Evolutionary conservation across 805 yeast species (phyloP).

Genomic region (Wickerhamomyces queroliae): DNA sequence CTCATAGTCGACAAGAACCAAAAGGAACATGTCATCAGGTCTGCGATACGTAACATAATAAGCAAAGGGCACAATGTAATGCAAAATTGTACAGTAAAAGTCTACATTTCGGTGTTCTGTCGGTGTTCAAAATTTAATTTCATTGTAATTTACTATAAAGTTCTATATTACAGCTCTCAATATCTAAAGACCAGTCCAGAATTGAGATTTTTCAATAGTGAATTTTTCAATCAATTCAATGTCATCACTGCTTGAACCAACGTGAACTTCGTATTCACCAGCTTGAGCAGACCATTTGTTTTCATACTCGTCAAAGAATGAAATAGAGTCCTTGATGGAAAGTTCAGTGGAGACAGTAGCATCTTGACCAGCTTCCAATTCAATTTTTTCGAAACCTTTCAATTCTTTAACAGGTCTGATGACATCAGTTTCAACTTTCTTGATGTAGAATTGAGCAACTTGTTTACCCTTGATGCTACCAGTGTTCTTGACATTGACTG

Average conservation of each 20-base stretch:
- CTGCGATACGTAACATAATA: too few relatives aligned
- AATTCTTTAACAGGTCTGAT: constrained; percentile 55
- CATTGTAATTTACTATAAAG: too few relatives aligned
- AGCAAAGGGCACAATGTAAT: too few relatives aligned
- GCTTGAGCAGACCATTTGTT: constrained; percentile 45
- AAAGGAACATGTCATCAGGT: too few relatives aligned
- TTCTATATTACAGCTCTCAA: neutral
- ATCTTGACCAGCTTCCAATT: constrained; percentile 38
- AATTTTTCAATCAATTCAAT: constrained; percentile 19
- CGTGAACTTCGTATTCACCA: constrained; percentile 43
- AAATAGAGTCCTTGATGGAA: constrained; percentile 42
- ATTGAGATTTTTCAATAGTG: constrained; percentile 15
- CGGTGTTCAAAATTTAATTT: too few relatives aligned
- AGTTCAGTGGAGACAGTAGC: constrained; percentile 31
- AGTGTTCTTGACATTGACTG: constrained; percentile 40
- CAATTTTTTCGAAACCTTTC: constrained; percentile 50
- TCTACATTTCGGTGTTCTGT: too few relatives aligned
- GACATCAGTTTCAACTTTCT: constrained; percentile 26
- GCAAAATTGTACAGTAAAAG: too few relatives aligned
- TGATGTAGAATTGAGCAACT: constrained; percentile 49
- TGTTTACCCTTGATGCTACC: constrained; percentile 47
- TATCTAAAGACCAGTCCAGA: constrained; percentile 19
- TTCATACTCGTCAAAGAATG: constrained; percentile 46
- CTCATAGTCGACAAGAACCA: too few relatives aligned
- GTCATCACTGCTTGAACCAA: constrained; percentile 34